These are phyloP conservation scores for Hanseniaspora nectarophila DNA, from an alignment of 805 yeast species.

Conservation along the genomic window DNA sequence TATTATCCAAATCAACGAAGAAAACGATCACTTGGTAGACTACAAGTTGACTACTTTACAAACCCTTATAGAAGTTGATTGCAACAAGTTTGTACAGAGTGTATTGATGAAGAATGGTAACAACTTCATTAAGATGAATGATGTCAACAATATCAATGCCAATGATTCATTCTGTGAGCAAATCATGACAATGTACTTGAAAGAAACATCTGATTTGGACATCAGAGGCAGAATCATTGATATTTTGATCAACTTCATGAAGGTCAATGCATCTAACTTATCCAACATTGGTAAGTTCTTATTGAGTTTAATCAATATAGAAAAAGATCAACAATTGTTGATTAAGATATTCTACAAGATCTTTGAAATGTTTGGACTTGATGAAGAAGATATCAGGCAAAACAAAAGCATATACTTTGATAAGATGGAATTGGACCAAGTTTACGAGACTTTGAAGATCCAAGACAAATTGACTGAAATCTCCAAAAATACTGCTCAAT, in stretches of 20 bases:
- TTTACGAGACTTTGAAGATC: neutral
- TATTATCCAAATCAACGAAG: neutral
- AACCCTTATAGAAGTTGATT: neutral
- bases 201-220: conserved; percentile 1
- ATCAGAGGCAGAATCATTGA: neutral
- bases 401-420: neutral
- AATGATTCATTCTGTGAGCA: conserved; percentile 15
- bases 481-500: neutral
- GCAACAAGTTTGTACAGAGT: neutral
- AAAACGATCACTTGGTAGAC: conserved; percentile 19
- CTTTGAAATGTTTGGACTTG: conserved; percentile 9
- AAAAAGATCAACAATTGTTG: neutral
- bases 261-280: neutral
- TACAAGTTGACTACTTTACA: conserved; percentile 2
- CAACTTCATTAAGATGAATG: conserved; percentile 17
- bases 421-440: conserved; percentile 10
- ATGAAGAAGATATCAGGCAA: conserved; percentile 10
- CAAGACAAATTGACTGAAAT: conserved; percentile 3
- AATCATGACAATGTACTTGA: conserved; percentile 11
- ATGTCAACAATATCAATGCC: conserved; percentile 8
- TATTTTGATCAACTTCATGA: conserved; percentile 5
- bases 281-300: conserved; percentile 4
- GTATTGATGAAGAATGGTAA: conserved; percentile 18
- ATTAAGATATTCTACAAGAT: conserved; percentile 10
- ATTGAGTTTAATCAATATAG: conserved; percentile 2